Base-by-base conservation (phyloP, 129 eudicot genomes). In the sunflower (Helianthus annuus) region DNA sequence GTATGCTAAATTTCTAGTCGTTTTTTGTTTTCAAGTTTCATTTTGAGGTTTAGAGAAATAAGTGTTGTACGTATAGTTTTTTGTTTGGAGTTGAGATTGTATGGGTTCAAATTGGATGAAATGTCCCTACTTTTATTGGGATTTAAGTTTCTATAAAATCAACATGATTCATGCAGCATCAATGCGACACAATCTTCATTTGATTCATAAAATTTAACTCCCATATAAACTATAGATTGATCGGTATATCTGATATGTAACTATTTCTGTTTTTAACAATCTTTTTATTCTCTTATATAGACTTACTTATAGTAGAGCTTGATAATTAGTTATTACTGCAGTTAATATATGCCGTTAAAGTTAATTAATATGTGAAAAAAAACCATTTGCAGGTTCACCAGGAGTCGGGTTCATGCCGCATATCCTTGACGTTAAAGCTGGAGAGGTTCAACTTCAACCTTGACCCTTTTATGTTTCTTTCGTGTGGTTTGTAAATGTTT, bases 341-440 rank as follows among this genome's bases (percentile, higher is more conserved):
- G 8, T 39, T 39, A 36, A 38, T 3, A 39, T 1, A 38, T 44
- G 19, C 16, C 32, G 10, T 57, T 39, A 3, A 15, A 22, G 24
- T 75, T 66, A 70, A 13, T 38, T 51, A 49, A 10, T 77, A 52
- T 36, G 57, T 62, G 68, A 52, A 38, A 61, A 27, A 9, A 34
- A 39, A 52, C 56, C 12, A 15, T 70, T 71, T 79, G 71, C 92
- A 84, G 89, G 89, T 27, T 61, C 79, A 64, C 73, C 85, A 24
- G 87, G 92, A 22, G 82, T 68, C 16, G 89, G 85, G 59, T 87
- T 84, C 76, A 84, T 81, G 61, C 85, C 89, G 6, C 83, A 87
- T 79, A 61, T 81, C 34, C 78, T 87, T 19, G 63, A 65, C 17
- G 87, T 87, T 71, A 77, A 84, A 68, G 71, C 87, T 70, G 87